A percentile compares a stretch with the other conserved stretches of the same genome.
phyloP scores from a whole-genome alignment of 495 filamentous ascomycete species.

The Entonaema liquescens region DNA sequence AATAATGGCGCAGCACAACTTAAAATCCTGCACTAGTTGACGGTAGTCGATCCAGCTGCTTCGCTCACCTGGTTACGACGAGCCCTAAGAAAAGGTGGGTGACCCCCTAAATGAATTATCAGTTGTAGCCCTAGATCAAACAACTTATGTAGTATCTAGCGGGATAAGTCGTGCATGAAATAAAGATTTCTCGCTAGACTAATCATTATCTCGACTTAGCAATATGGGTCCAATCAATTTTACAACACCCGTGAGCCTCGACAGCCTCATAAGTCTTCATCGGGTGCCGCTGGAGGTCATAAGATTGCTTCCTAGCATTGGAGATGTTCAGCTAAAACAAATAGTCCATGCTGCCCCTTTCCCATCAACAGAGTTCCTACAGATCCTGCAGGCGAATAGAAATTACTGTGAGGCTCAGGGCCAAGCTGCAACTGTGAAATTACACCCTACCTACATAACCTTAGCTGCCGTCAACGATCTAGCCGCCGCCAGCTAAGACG shows the following conservation, averaged over 20 bases:
- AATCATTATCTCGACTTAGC: constrained; percentile 2
- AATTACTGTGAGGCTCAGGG: not conserved
- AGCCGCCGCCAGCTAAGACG: constrained; percentile 4
- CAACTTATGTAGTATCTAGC: not conserved
- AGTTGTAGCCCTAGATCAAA: constrained; percentile 10
- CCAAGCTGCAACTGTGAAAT: not conserved
- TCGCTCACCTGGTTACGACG: not conserved
- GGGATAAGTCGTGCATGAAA: constrained; percentile 23
- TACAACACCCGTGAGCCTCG: not conserved
- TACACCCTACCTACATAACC: not conserved
- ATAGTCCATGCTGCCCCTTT: not conserved
- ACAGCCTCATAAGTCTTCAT: constrained; percentile 6
- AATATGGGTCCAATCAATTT: constrained; percentile 10
- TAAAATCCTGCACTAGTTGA: constrained; percentile 9
- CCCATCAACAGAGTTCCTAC: not conserved
- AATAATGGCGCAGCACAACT: not conserved
- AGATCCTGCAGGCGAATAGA: not conserved
- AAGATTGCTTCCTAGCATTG: not conserved
- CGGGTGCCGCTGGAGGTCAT: not conserved
- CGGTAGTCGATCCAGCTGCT: constrained; percentile 20
- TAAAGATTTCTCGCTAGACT: not conserved
- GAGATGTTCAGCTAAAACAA: not conserved
- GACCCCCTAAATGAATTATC: constrained; percentile 16
- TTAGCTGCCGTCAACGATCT: constrained; percentile 1
- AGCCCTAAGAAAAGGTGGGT: constrained; percentile 22